These are phyloP conservation scores for Chalciporus piperatus DNA, from an alignment of 768 basidiomycete species.

Conservation along the genomic window DNA sequence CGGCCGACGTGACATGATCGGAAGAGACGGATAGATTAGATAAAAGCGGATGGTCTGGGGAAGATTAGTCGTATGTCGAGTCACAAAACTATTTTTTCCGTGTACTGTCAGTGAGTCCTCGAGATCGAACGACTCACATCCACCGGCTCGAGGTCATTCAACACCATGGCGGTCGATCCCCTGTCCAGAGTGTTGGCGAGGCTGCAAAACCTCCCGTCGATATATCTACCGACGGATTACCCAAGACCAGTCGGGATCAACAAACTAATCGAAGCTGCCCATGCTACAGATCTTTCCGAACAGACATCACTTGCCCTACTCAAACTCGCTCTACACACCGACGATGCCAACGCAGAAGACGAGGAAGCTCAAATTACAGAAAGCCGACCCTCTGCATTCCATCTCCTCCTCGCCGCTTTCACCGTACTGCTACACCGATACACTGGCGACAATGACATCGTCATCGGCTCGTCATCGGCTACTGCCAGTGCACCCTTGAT, in stretches of 20 bases:
- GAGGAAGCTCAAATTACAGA: conserved; percentile 40
- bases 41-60: neutral
- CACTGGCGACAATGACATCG: conserved; percentile 91
- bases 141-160: neutral
- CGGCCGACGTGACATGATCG: too few relatives aligned
- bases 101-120: neutral
- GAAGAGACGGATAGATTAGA: neutral
- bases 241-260: conserved; percentile 73
- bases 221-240: conserved; percentile 95
- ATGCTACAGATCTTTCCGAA: conserved; percentile 67
- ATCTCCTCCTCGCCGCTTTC: conserved; percentile 91
- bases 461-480: conserved; percentile 86
- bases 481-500: conserved; percentile 75
- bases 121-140: neutral
- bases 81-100: conserved; percentile 7
- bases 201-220: conserved; percentile 79
- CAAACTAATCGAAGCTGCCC: conserved; percentile 82
- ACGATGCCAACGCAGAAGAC: conserved; percentile 48
- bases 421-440: conserved; percentile 88
- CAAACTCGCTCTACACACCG: conserved; percentile 74
- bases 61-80: neutral
- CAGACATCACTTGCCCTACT: conserved; percentile 76
- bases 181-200: conserved; percentile 58
- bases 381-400: conserved; percentile 77
- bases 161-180: conserved; percentile 26